Percentiles rank a stretch among this genome's conserved stretches.
Evolutionary conservation across 1,284 basidiomycete species (phyloP).

Genomic region (Irpex sp.): DNA sequence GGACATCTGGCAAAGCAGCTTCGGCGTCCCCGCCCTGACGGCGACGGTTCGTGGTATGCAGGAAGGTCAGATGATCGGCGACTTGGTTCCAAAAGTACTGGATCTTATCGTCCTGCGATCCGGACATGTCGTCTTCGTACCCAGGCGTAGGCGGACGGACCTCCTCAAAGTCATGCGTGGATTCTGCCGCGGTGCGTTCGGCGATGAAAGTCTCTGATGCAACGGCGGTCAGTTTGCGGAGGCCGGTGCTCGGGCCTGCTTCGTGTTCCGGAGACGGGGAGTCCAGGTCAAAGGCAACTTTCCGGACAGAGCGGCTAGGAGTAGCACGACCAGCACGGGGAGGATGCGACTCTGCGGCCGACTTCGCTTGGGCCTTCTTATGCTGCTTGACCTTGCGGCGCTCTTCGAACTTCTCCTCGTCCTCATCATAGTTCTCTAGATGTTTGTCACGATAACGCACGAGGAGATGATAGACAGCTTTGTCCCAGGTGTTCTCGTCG

Average conservation of each 20-base stretch:
- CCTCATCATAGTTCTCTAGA: slow-evolving; percentile 65
- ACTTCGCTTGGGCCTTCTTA: slow-evolving; percentile 14
- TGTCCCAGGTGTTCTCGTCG: slow-evolving; percentile 81
- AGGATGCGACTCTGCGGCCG: slow-evolving; percentile 32
- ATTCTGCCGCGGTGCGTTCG: neutral
- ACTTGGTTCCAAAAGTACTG: slow-evolving; percentile 81
- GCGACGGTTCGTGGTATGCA: slow-evolving; percentile 42
- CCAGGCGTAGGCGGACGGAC: neutral
- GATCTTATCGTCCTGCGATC: slow-evolving; percentile 65
- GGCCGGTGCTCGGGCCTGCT: slow-evolving; percentile 16
- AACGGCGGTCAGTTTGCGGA: slow-evolving; percentile 17
- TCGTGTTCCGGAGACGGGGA: slow-evolving; percentile 1
- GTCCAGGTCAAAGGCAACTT: slow-evolving; percentile 5
- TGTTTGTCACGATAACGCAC: slow-evolving; percentile 73
- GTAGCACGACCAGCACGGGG: slow-evolving; percentile 59
- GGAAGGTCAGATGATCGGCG: slow-evolving; percentile 72
- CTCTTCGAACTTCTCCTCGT: slow-evolving; percentile 39
- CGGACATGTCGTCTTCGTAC: slow-evolving; percentile 24
- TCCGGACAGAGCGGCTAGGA: slow-evolving; percentile 43
- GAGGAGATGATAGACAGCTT: slow-evolving; percentile 87
- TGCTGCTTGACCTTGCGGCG: slow-evolving; percentile 27
- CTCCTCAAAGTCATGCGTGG: slow-evolving; percentile 5
- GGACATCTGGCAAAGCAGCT: slow-evolving; percentile 10
- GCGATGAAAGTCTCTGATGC: slow-evolving; percentile 12
- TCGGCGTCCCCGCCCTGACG: neutral